Percentiles rank a stretch among this genome's conserved stretches.
Conservation (phyloP, 108 stramenopile genomes). For the Cylindrotheca closterium region DNA sequence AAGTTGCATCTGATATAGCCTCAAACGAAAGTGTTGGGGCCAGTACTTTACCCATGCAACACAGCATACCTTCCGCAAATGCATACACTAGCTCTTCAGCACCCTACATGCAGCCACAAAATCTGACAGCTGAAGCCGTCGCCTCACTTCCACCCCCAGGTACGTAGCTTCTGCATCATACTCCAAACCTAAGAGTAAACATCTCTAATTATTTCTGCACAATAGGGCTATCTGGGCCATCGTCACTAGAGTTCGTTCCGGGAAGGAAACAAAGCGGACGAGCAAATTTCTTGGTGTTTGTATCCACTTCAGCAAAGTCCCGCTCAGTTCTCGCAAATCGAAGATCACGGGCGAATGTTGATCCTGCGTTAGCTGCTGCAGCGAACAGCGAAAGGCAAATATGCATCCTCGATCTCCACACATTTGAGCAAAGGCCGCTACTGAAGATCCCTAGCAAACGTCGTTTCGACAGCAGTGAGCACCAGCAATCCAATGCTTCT, state of each 20-base stretch:
- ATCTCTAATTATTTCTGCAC: conserved; percentile 12
- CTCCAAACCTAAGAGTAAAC: not conserved
- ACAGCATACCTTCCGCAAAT: conserved; percentile 2
- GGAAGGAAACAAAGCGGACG: conserved; percentile 3
- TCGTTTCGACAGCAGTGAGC: conserved; percentile 25
- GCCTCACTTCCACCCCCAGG: conserved; percentile 62
- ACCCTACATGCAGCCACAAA: conserved; percentile 33
- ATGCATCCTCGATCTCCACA: conserved; percentile 29
- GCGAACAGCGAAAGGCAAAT: conserved; percentile 35
- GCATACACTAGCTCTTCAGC: conserved; percentile 7
- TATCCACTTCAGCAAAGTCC: conserved; percentile 27
- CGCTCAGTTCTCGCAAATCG: conserved; percentile 18
- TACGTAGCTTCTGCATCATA: conserved; percentile 12
- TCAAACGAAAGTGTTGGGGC: no score
- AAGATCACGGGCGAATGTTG: conserved; percentile 14
- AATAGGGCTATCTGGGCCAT: conserved; percentile 35
- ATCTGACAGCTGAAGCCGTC: conserved; percentile 59
- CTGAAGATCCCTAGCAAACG: conserved; percentile 30
- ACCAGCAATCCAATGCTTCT: conserved; percentile 4
- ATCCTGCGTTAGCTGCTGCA: conserved; percentile 21
- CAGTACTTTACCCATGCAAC: no score
- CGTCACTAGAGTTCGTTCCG: conserved; percentile 27
- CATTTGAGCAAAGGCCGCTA: conserved; percentile 21
- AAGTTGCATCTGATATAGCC: no score
- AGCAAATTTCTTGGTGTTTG: conserved; percentile 30